Percentiles rank a stretch among this genome's conserved stretches.
Conservation (phyloP, 441 rosid genomes). For the Mallotus japonicus region DNA sequence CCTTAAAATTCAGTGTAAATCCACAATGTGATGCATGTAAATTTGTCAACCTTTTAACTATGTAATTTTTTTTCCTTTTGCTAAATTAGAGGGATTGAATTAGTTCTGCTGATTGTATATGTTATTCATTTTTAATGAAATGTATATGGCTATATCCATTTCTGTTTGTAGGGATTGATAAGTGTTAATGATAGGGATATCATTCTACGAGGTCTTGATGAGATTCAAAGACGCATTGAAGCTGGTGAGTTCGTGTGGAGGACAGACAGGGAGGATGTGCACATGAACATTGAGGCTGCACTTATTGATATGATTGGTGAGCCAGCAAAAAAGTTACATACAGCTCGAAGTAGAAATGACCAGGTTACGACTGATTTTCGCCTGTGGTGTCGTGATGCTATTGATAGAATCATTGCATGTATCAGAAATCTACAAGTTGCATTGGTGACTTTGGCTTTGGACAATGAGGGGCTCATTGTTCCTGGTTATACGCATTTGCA, state of each 20-base stretch:
- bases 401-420: constrained; percentile 48
- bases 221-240: constrained; percentile 61
- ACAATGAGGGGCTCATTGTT: constrained; percentile 62
- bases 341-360: constrained; percentile 88
- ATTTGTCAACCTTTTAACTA: background rate
- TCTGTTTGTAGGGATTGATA: constrained; percentile 58
- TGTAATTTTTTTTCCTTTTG: background rate
- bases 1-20: background rate
- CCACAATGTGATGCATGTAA: background rate
- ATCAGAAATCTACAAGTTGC: constrained; percentile 61
- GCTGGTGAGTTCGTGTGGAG: constrained; percentile 77
- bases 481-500: constrained; percentile 96
- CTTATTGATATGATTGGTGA: constrained; percentile 90
- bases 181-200: constrained; percentile 56
- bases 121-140: background rate
- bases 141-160: background rate
- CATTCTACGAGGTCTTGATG: constrained; percentile 69
- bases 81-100: background rate
- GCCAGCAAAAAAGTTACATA: constrained; percentile 94
- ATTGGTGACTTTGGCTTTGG: constrained; percentile 61
- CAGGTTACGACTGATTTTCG: constrained; percentile 87
- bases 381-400: constrained; percentile 94
- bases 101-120: background rate
- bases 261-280: constrained; percentile 92
- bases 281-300: constrained; percentile 95